phyloP scores from a whole-genome alignment of 2,329 filamentous ascomycete genomes.

The Colletotrichum shisoi region DNA sequence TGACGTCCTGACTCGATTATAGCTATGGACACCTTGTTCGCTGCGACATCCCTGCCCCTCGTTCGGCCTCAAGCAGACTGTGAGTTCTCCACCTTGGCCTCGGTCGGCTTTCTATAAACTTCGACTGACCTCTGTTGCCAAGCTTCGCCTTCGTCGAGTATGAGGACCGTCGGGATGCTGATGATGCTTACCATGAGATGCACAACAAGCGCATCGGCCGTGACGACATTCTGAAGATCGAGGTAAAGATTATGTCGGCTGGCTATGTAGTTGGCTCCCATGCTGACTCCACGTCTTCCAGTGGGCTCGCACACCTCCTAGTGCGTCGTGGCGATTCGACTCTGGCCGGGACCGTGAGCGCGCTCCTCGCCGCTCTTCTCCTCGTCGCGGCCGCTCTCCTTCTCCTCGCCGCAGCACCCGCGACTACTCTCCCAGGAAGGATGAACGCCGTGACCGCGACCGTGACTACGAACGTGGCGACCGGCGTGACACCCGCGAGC shows the following conservation, averaged over 20 bases:
- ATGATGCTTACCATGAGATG: conserved; percentile 99
- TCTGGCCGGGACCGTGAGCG: conserved; percentile 81
- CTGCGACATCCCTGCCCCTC: conserved; percentile 96
- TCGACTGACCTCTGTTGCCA: background rate
- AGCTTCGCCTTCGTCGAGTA: conserved; percentile 99
- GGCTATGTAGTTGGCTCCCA: background rate
- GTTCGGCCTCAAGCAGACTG: conserved; percentile 93
- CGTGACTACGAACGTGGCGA: conserved; percentile 80
- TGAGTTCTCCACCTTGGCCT: conserved; percentile 62
- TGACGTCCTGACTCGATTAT: conserved; percentile 51
- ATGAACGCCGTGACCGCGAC: conserved; percentile 83
- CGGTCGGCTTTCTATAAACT: background rate
- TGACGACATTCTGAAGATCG: conserved; percentile 96
- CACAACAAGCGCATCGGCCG: conserved; percentile 98
- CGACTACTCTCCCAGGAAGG: conserved; percentile 87
- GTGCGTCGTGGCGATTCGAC: conserved; percentile 98
- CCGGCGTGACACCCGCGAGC: conserved; percentile 76
- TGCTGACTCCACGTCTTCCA: conserved; percentile 50
- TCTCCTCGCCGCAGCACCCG: conserved; percentile 78
- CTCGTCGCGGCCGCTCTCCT: conserved; percentile 75
- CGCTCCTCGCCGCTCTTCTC: conserved; percentile 64
- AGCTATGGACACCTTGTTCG: conserved; percentile 98
- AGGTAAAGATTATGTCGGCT: conserved; percentile 65
- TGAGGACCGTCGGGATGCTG: conserved; percentile 95
- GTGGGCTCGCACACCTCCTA: conserved; percentile 98